Base-by-base conservation (phyloP, 169 alveolate genomes). In the Cryptosporidium felis region DNA sequence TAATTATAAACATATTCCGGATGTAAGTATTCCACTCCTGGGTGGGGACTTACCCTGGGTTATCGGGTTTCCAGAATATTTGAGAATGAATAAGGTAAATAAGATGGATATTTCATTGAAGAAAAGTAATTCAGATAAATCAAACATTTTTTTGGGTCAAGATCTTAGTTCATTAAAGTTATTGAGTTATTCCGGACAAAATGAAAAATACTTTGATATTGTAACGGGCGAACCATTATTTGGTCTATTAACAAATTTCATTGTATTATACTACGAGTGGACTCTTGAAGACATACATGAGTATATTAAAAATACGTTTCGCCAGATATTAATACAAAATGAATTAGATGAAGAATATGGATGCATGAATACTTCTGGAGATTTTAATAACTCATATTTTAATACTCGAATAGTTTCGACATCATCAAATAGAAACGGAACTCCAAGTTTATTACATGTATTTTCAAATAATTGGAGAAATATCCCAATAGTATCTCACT, bases 11-110 rank as follows among this genome's bases (percentile, higher is more conserved):
- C 16, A 42, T 9, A 63, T 63, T 38, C 80, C 80, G 5, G 6
- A 12, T 23, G 58, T n/a, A 21, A 63, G 21, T 23, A 3, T 63
- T 44, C 80, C 80, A 1, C 46, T 63, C 23, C 9, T 63, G 28
- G 36, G 80, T 41, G 80, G 80, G 1, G 80, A 63, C 46, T 28
- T 63, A 23, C 80, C 80, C 6, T 63, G 80, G 80, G 30, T 63
- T 8, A 44, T 63, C 46, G 80, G 80, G 2, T 63, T n/a, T 41
- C 80, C 61, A 3, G 38, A 63, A 42, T 44, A 63, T 26, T 38
- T 40, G 45, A 63, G 62, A 26, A 28, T 26, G 12, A 10, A 2
- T 56, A 30, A 26, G 12, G 14, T 1, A 2, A 42, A 63, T 18
- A 45, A 63, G 3, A 0, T 26, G 2, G 23, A 10, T 12, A 10